A percentile compares a stretch with the other conserved stretches of the same genome.
phyloP scores from a whole-genome alignment of 176 grass and related monocot genomes.

The Cenchrus purpureus region DNA sequence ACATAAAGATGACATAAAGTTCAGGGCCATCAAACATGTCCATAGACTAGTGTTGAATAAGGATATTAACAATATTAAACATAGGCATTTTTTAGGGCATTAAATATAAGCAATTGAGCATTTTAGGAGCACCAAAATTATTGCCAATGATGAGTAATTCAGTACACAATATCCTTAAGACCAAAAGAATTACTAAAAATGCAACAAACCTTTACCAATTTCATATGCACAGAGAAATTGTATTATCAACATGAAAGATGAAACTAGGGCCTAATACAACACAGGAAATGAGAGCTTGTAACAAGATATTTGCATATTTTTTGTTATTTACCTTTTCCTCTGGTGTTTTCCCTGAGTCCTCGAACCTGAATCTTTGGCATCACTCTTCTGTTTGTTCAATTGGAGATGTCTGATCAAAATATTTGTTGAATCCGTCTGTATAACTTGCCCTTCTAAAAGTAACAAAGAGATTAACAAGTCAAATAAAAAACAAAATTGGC shows the following conservation, averaged over 20 bases:
- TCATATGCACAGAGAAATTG: slow-evolving; percentile 26
- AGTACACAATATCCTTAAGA: not conserved
- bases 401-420: slow-evolving; percentile 98
- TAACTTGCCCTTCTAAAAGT: slow-evolving; percentile 78
- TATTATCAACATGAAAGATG: not conserved
- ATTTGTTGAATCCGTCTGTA: slow-evolving; percentile 86
- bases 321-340: slow-evolving; percentile 73
- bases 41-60: not conserved
- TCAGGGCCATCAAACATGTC: slow-evolving; percentile 30
- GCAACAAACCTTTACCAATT: slow-evolving; percentile 6
- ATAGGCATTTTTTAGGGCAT: too few species aligned
- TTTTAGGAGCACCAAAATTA: not conserved
- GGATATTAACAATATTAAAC: slow-evolving; percentile 5
- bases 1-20: not conserved
- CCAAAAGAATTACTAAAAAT: slow-evolving; percentile 1
- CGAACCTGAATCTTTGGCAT: slow-evolving; percentile 57
- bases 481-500: slow-evolving; percentile 16
- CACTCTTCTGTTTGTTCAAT: slow-evolving; percentile 78
- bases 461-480: slow-evolving; percentile 35
- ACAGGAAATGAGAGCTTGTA: not conserved
- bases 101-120: not conserved
- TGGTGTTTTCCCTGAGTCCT: slow-evolving; percentile 43
- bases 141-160: not conserved
- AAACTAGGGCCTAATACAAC: not conserved
- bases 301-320: slow-evolving; percentile 1